Base-by-base conservation (phyloP, 805 yeast genomes). In the Metschnikowia gelsemii region DNA sequence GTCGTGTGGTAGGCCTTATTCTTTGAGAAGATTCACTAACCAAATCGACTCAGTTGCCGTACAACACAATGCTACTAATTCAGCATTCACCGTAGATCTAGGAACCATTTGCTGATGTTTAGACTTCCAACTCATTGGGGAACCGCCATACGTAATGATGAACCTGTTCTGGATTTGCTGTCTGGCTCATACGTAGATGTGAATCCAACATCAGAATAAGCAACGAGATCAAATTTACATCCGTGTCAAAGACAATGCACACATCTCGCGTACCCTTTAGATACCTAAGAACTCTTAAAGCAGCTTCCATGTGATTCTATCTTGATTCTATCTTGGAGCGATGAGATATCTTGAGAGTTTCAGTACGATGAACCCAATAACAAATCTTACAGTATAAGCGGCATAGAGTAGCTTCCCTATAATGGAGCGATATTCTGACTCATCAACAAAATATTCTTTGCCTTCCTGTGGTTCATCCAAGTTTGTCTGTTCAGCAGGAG, bases 391-490 rank as follows among this genome's bases (percentile, higher is more conserved):
- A 18, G 39, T 34, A 30, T 31, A 32, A 6, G 35, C 31, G 11
- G 37, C 42, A 20, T 25, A 38, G 21, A 30, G 31, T n/a, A 34
- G 31, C 26, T 40, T 40, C 21, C 39, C 38, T 4, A 40, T 19
- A 9, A 40, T 6, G 12, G 20, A 14, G 9, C 43, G 18, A 19
- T 40, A 28, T 30, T 40, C 35, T 8, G 33, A 11, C 14, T 20
- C 38, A 27, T 39, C 34, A n/a, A n/a, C n/a, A n/a, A n/a, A n/a
- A n/a, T n/a, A n/a, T n/a, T n/a, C n/a, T n/a, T n/a, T n/a, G n/a
- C n/a, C n/a, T n/a, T n/a, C n/a, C n/a, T n/a, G n/a, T n/a, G n/a
- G n/a, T n/a, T n/a, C n/a, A n/a, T n/a, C n/a, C n/a, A n/a, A n/a
- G n/a, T n/a, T n/a, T n/a, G n/a, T n/a, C n/a, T n/a, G n/a, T n/a